Evolutionary conservation across 805 yeast species (phyloP).

Genomic region (Ogataea neopini): DNA sequence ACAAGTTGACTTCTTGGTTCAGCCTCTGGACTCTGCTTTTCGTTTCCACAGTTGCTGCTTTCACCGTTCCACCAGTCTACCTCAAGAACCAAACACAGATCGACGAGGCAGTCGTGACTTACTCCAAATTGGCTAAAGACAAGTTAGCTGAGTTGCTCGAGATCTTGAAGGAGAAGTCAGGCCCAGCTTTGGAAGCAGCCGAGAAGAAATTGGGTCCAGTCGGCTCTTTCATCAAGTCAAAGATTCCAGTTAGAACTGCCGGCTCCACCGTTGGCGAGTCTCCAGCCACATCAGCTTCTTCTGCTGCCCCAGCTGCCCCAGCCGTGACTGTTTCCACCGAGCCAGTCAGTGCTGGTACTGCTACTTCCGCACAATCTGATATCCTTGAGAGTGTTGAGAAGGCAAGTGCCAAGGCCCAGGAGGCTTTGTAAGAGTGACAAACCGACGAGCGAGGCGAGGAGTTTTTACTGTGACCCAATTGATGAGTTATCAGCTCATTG

Average conservation of each 20-base stretch:
- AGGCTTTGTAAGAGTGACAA: slow-evolving; percentile 16
- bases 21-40: slow-evolving; percentile 69
- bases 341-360: slow-evolving; percentile 8
- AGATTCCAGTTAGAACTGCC: slow-evolving; percentile 67
- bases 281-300: too few relatives aligned
- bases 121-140: slow-evolving; percentile 47
- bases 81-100: slow-evolving; percentile 74
- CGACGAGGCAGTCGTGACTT: slow-evolving; percentile 57
- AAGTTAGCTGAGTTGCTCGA: slow-evolving; percentile 47
- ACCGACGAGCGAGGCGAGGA: not conserved
- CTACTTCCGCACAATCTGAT: not conserved
- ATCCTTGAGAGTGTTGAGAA: not conserved
- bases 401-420: slow-evolving; percentile 8
- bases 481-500: not conserved
- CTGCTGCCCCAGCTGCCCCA: slow-evolving; percentile 8
- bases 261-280: slow-evolving; percentile 59
- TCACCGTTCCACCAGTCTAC: slow-evolving; percentile 77
- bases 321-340: slow-evolving; percentile 11
- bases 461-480: not conserved
- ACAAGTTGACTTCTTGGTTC: slow-evolving; percentile 73
- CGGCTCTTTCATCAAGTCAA: slow-evolving; percentile 55
- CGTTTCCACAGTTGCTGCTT: slow-evolving; percentile 57
- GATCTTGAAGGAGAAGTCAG: slow-evolving; percentile 42
- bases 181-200: slow-evolving; percentile 59
- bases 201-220: slow-evolving; percentile 68